phyloP scores from a whole-genome alignment of 2,329 filamentous ascomycete species.

The Pseudopyricularia cyperi region DNA sequence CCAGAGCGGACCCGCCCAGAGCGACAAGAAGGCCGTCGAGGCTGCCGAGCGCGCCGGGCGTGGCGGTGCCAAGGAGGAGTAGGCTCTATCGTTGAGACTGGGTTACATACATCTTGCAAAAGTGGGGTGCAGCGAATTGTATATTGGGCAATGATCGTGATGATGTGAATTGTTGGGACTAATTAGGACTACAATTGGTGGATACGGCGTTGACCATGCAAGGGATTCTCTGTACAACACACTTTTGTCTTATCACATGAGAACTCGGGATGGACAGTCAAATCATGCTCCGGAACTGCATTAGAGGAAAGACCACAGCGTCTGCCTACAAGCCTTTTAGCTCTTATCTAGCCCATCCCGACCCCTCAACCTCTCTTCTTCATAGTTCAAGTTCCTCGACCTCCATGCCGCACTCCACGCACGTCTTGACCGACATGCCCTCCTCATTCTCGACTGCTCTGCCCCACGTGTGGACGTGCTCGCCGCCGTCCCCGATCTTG shows the following conservation, averaged over 20 bases:
- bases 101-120: background rate
- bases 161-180: background rate
- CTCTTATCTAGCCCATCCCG: background rate
- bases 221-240: background rate
- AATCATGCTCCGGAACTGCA: background rate
- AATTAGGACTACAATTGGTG: background rate
- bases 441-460: constrained; percentile 53
- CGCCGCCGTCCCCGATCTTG: constrained; percentile 49
- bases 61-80: constrained; percentile 62
- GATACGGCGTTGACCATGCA: background rate
- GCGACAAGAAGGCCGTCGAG: constrained; percentile 82
- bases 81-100: constrained; percentile 13
- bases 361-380: constrained; percentile 1
- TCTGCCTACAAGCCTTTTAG: background rate
- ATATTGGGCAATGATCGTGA: background rate
- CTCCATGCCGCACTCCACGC: constrained; percentile 63
- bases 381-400: constrained; percentile 63
- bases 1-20: constrained; percentile 64
- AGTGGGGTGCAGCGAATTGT: background rate
- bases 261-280: background rate
- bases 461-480: constrained; percentile 84
- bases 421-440: constrained; percentile 71
- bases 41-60: constrained; percentile 63
- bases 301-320: background rate
- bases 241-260: background rate